Percentiles rank a stretch among this genome's conserved stretches.
Conservation (phyloP, 371 early-diverging fungal species). For the Paraphysoderma sedebokerense region DNA sequence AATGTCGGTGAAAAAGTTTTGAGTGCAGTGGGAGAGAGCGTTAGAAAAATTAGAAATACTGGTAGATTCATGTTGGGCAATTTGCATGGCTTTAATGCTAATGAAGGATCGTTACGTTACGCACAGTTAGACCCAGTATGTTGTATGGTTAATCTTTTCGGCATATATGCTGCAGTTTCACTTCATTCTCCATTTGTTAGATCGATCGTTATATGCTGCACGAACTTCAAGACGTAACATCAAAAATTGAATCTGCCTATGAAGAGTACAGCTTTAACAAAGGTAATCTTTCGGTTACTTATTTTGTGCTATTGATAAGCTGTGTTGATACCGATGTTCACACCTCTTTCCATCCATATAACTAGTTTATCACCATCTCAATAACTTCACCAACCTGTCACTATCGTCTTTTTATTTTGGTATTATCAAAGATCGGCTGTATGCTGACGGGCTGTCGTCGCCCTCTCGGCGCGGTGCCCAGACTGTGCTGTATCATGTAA, state of each 20-base stretch:
- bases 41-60: slow-evolving; percentile 63
- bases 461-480: slow-evolving; percentile 39
- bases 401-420: slow-evolving; percentile 74
- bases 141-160: not conserved
- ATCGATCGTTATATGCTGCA: slow-evolving; percentile 56
- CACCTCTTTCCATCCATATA: not conserved
- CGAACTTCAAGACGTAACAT: slow-evolving; percentile 38
- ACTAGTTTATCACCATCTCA: slow-evolving; percentile 38
- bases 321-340: not conserved
- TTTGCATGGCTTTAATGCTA: slow-evolving; percentile 35
- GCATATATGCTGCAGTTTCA: not conserved
- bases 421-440: slow-evolving; percentile 62
- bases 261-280: slow-evolving; percentile 42
- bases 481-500: slow-evolving; percentile 46
- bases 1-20: slow-evolving; percentile 50
- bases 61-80: slow-evolving; percentile 68
- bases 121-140: slow-evolving; percentile 26
- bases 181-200: slow-evolving; percentile 7
- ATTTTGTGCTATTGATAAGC: not conserved
- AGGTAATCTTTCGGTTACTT: slow-evolving; percentile 17
- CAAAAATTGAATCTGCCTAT: slow-evolving; percentile 34
- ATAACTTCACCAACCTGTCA: slow-evolving; percentile 42
- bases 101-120: slow-evolving; percentile 27
- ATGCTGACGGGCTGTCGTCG: slow-evolving; percentile 29
- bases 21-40: slow-evolving; percentile 37